A percentile compares a stretch with the other conserved stretches of the same genome.
phyloP scores from a whole-genome alignment of 257 asterid species.

The Primulina eburnea region DNA sequence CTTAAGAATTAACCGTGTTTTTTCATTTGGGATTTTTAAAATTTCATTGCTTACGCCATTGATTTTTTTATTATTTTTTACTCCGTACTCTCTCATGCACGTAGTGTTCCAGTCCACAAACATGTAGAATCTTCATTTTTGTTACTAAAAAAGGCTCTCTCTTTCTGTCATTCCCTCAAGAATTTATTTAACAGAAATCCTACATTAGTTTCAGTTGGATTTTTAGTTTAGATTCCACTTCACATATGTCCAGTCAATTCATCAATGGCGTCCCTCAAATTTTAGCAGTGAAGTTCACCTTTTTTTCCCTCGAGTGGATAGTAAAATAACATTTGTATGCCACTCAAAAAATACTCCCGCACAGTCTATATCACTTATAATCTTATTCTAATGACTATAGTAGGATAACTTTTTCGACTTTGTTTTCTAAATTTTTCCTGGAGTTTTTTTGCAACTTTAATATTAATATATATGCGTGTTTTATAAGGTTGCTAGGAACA shows the following conservation, averaged over 20 bases:
- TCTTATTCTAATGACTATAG: not conserved
- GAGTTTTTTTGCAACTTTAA: not conserved
- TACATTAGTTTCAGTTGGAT: not conserved
- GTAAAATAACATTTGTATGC: not conserved
- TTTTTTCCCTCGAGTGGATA: no score
- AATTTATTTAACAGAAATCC: not conserved
- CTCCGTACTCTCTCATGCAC: not conserved
- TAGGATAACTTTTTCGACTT: not conserved
- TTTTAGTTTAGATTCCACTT: not conserved
- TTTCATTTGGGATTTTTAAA: not conserved
- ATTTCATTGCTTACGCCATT: not conserved
- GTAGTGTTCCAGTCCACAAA: not conserved
- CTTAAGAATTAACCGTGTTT: not conserved
- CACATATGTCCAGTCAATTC: not conserved
- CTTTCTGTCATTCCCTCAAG: not conserved
- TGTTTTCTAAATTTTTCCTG: not conserved
- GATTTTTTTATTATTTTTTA: not conserved
- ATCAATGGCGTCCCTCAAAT: not conserved
- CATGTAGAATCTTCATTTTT: not conserved
- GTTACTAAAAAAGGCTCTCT: not conserved
- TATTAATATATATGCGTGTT: conserved; percentile 8
- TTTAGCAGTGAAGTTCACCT: not conserved
- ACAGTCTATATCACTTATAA: not conserved
- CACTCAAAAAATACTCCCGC: not conserved
- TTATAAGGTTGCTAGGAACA: conserved; percentile 46